Percentiles rank a stretch among this genome's conserved stretches.
Evolutionary conservation across 768 basidiomycete species (phyloP).

Genomic region (Exsudoporus frostii): DNA sequence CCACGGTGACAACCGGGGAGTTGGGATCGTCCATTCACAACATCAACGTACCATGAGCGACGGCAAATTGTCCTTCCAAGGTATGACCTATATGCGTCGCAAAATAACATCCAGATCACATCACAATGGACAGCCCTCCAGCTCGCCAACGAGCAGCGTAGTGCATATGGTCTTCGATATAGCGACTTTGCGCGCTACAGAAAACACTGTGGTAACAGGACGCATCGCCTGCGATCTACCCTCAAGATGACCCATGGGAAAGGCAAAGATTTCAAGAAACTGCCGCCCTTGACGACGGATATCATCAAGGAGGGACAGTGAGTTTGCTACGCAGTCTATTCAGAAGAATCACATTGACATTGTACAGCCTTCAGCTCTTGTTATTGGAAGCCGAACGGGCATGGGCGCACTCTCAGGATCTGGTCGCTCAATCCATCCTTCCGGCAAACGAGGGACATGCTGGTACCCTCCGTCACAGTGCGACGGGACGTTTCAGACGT

Average conservation of each 20-base stretch:
- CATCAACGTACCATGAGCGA: conserved; percentile 22
- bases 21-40: neutral
- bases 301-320: conserved; percentile 83
- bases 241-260: conserved; percentile 87
- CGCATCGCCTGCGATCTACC: conserved; percentile 80
- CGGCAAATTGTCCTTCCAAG: conserved; percentile 37
- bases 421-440: conserved; percentile 49
- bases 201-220: conserved; percentile 89
- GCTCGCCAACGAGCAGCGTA: conserved; percentile 85
- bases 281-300: conserved; percentile 64
- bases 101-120: conserved; percentile 1
- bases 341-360: conserved; percentile 7
- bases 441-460: conserved; percentile 51
- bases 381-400: conserved; percentile 91
- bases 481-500: conserved; percentile 78
- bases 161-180: conserved; percentile 86
- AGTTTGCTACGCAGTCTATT: conserved; percentile 28
- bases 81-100: conserved; percentile 25
- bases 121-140: conserved; percentile 59
- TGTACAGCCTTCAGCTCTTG: conserved; percentile 69
- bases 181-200: conserved; percentile 89
- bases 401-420: conserved; percentile 86
- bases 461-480: conserved; percentile 62
- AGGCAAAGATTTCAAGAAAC: conserved; percentile 86
- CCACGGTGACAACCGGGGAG: neutral